Evolutionary conservation across 2,329 filamentous ascomycete genomes (phyloP), one percentile per base, ranked within the genome.

Genomic region (Blastomyces silverae): DNA sequence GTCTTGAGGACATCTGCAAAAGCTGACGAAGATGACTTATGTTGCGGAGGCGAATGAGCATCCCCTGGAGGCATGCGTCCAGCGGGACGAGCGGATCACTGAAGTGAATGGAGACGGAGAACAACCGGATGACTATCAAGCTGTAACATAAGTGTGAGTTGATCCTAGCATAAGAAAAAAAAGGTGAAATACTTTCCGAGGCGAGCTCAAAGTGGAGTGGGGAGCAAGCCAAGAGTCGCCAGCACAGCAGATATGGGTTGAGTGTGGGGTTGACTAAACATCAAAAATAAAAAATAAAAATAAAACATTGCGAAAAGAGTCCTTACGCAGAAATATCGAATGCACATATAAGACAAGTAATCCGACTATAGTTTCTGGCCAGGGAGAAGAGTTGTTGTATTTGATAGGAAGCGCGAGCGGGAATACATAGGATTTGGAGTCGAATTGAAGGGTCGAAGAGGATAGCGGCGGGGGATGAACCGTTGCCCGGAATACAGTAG

Each of bases 1-100:
- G 76, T 77, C 68, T 77, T 78, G 68, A 78, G 77, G 48, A 79
- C 77, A 74, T 78, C 76, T 64, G 76, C 75, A 67, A 79, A 75
- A 66, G 71, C 77, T 39, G 75, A 75, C 64, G 76, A 72, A 64
- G 76, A 72, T 57, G 73, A 67, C 68, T 76, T 77, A 65, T 73
- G 70, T 65, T 74, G 72, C 39, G 74, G 71, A 62, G 72, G 69
- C 66, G 71, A 69, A 71, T 71, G 70, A 73, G 69, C 77, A 77
- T 79, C 76, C 69, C 78, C 77, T 72, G 76, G 72, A 76, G 75
- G 75, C 77, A 79, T 78, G 71, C 76, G 74, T 71, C 67, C 69
- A 66, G 67, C 53, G 63, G 64, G 55, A 63, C 46, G 63, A 62
- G 42, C 10, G 17, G 58, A 48, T 61, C 44, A 61, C 22, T 25